These are phyloP conservation scores for Strigomonas oncopelti DNA, from an alignment of 208 protist genomes.

Conservation along the genomic window DNA sequence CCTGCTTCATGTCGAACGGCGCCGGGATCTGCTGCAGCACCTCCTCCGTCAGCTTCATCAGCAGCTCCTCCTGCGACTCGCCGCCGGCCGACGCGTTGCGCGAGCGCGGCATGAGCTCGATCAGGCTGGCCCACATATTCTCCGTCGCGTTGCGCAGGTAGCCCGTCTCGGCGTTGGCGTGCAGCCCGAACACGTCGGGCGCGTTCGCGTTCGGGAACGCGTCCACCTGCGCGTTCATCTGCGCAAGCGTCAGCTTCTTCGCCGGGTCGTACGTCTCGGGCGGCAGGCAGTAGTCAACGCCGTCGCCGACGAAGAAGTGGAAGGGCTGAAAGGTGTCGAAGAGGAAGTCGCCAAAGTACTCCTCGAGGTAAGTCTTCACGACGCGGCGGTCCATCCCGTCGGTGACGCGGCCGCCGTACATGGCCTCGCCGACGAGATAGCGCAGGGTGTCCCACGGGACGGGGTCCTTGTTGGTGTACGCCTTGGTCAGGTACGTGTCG, in stretches of 20 bases:
- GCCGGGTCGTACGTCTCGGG: slow-evolving; percentile 58
- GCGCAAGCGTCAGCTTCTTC: slow-evolving; percentile 63
- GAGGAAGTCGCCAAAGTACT: slow-evolving; percentile 99
- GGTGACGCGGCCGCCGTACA: slow-evolving; percentile 99
- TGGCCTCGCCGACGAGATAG: slow-evolving; percentile 99
- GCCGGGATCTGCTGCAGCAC: slow-evolving; percentile 90
- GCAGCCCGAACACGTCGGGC: slow-evolving; percentile 98
- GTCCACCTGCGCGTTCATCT: slow-evolving; percentile 92
- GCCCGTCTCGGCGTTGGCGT: slow-evolving; percentile 98
- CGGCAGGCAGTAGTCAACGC: slow-evolving; percentile 92
- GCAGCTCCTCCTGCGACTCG: slow-evolving; percentile 84
- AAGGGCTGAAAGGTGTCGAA: slow-evolving; percentile 99
- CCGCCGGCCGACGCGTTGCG: slow-evolving; percentile 42
- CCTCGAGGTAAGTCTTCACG: slow-evolving; percentile 98
- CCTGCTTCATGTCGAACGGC: slow-evolving; percentile 86
- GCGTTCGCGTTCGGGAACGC: slow-evolving; percentile 91
- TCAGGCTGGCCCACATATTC: slow-evolving; percentile 92
- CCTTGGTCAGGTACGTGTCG: slow-evolving; percentile 97
- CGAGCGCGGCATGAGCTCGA: slow-evolving; percentile 95
- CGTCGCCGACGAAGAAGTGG: slow-evolving; percentile 93
- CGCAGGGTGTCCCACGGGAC: slow-evolving; percentile 98
- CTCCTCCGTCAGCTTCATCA: slow-evolving; percentile 85
- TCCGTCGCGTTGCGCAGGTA: slow-evolving; percentile 95
- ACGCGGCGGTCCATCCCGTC: slow-evolving; percentile 97
- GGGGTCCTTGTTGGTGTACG: slow-evolving; percentile 87